Percentiles rank a stretch among this genome's conserved stretches.
Evolutionary conservation across 192 early-diverging fungal genomes (phyloP).

Genomic region (Dissophora ornata): DNA sequence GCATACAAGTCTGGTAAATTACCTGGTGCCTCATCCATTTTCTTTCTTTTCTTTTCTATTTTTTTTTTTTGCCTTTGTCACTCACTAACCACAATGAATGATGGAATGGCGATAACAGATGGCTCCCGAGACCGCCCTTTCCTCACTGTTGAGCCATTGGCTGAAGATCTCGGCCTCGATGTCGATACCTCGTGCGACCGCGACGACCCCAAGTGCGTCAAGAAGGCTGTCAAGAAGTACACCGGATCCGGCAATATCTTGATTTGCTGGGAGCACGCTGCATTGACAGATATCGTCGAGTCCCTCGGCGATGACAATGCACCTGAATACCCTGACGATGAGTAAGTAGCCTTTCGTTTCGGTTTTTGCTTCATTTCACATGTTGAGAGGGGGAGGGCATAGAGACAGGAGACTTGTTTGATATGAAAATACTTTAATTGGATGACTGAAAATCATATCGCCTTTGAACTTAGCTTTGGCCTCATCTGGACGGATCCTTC

Average conservation of each 20-base stretch:
- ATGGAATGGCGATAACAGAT: too few relatives aligned
- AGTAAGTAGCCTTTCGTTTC: conserved; percentile 19
- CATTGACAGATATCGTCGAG: conserved; percentile 14
- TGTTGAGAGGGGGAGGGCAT: conserved; percentile 11
- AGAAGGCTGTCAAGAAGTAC: conserved; percentile 28
- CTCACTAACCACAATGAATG: too few relatives aligned
- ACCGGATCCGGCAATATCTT: conserved; percentile 25
- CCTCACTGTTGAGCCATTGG: conserved; percentile 27
- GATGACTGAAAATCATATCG: neutral
- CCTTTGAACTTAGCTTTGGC: conserved; percentile 28
- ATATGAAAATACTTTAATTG: conserved; percentile 9
- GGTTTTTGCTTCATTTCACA: conserved; percentile 19
- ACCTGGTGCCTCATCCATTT: neutral
- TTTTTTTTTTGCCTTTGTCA: too few relatives aligned
- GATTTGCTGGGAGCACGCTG: conserved; percentile 31
- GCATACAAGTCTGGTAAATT: conserved; percentile 25
- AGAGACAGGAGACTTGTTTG: conserved; percentile 14
- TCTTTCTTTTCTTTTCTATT: conserved; percentile 13
- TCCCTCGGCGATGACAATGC: conserved; percentile 16
- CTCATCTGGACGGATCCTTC: conserved; percentile 24
- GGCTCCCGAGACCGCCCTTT: conserved; percentile 13
- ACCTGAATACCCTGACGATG: conserved; percentile 15
- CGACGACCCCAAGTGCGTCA: conserved; percentile 21
- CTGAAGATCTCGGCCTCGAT: conserved; percentile 25
- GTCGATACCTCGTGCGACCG: conserved; percentile 12